phyloP scores from a whole-genome alignment of 2,329 filamentous ascomycete species.

The Pseudopithomyces maydicus region DNA sequence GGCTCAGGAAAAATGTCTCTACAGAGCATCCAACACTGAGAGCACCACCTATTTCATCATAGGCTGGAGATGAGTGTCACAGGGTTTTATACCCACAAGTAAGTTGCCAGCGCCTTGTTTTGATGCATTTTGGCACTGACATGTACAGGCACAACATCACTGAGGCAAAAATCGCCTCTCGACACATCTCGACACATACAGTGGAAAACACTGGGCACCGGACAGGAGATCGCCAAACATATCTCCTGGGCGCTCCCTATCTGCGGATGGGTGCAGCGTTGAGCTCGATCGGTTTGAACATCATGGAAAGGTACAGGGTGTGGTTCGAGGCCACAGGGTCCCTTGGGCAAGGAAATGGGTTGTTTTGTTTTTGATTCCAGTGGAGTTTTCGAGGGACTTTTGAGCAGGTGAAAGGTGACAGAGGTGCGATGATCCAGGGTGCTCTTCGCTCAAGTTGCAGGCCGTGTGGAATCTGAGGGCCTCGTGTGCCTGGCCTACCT shows the following conservation, averaged over 20 bases:
- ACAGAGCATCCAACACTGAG: no score
- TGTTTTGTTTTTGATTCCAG: neutral
- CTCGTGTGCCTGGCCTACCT: slow-evolving; percentile 9
- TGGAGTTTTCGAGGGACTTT: neutral
- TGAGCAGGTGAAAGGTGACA: neutral
- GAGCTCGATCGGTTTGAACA: slow-evolving; percentile 10
- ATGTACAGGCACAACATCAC: no score
- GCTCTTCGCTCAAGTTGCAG: neutral
- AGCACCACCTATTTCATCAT: no score
- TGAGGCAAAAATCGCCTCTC: no score
- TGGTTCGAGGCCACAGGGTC: slow-evolving; percentile 17
- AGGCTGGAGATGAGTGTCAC: no score
- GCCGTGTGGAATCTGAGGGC: slow-evolving; percentile 9
- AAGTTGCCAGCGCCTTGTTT: no score
- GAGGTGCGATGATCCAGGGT: neutral
- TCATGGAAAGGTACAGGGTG: slow-evolving; percentile 13
- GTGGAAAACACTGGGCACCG: slow-evolving; percentile 14
- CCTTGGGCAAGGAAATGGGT: slow-evolving; percentile 6
- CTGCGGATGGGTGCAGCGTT: slow-evolving; percentile 10
- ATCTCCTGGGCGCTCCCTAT: slow-evolving; percentile 13
- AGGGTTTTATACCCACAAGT: no score
- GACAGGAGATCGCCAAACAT: slow-evolving; percentile 9
- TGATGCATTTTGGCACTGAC: no score
- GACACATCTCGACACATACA: neutral
- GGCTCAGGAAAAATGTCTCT: no score